phyloP scores from a whole-genome alignment of 257 asterid species.

The Cinchona pubescens region DNA sequence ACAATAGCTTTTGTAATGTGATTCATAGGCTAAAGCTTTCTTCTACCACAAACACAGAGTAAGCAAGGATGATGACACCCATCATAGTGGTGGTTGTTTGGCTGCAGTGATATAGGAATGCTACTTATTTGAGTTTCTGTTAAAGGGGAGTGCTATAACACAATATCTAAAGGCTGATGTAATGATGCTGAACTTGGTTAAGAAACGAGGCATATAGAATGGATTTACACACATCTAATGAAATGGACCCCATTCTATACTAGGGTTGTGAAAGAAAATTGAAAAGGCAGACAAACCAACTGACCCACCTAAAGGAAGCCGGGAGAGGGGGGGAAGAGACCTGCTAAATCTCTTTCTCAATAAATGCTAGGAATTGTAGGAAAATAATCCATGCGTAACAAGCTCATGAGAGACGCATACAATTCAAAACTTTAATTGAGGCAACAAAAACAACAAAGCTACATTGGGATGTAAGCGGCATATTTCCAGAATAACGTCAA shows the following conservation, averaged over 20 bases:
- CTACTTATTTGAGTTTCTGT: neutral
- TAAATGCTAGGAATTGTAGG: too few species aligned
- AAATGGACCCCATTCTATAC: neutral
- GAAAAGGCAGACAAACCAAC: too few species aligned
- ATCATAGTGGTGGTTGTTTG: neutral
- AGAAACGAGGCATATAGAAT: neutral
- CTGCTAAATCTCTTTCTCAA: too few species aligned
- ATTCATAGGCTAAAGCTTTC: neutral
- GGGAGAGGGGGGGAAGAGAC: too few species aligned
- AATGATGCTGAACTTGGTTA: neutral
- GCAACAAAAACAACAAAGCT: constrained; percentile 30
- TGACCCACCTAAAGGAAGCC: too few species aligned
- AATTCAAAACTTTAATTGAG: too few species aligned
- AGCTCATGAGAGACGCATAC: too few species aligned
- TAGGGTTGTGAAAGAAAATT: too few species aligned
- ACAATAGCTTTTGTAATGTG: too few species aligned
- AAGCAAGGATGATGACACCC: neutral
- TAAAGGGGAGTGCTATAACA: neutral
- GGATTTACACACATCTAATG: neutral
- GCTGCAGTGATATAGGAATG: neutral
- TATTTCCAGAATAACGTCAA: constrained; percentile 92
- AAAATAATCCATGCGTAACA: too few species aligned
- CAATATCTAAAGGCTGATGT: neutral
- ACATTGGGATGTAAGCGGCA: constrained; percentile 81
- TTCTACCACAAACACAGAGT: neutral